phyloP scores from a whole-genome alignment of 2,329 filamentous ascomycete species.

The Lomentospora prolificans region DNA sequence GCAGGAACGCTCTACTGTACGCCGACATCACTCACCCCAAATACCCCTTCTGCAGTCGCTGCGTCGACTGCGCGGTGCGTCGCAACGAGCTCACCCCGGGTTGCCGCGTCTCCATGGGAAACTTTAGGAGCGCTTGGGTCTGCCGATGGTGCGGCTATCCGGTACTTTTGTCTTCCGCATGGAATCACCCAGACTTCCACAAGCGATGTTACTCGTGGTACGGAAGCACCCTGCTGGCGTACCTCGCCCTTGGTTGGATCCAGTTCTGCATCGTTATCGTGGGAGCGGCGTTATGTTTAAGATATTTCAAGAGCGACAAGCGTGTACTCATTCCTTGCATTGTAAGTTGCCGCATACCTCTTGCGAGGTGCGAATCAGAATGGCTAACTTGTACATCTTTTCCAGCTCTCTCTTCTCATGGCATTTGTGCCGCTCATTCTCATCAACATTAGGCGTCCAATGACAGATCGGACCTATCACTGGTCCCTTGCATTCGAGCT shows the following conservation, averaged over 20 bases:
- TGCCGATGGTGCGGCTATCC: constrained; percentile 36
- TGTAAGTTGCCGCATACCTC: constrained; percentile 18
- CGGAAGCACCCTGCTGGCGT: constrained; percentile 24
- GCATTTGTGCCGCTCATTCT: constrained; percentile 24
- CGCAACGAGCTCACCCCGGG: constrained; percentile 26
- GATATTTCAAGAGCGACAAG: constrained; percentile 21
- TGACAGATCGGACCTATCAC: constrained; percentile 27
- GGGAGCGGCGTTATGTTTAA: constrained; percentile 27
- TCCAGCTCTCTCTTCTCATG: constrained; percentile 26
- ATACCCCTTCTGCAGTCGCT: constrained; percentile 29
- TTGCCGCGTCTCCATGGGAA: constrained; percentile 25
- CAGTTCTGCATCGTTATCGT: constrained; percentile 26
- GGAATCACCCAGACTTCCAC: constrained; percentile 30
- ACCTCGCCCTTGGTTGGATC: constrained; percentile 26
- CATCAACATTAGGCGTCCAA: constrained; percentile 22
- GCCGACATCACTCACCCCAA: constrained; percentile 19
- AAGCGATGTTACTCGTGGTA: constrained; percentile 27
- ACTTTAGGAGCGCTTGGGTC: constrained; percentile 23
- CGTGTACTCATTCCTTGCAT: constrained; percentile 24
- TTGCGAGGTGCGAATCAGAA: no score
- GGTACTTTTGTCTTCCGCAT: constrained; percentile 19
- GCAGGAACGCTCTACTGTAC: constrained; percentile 22
- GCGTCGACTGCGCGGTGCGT: constrained; percentile 27
- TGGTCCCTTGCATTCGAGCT: constrained; percentile 26
- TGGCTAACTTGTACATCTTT: neutral